These are phyloP conservation scores for Fusarium stilboides DNA, from an alignment of 2,329 filamentous ascomycete species.

Conservation along the genomic window DNA sequence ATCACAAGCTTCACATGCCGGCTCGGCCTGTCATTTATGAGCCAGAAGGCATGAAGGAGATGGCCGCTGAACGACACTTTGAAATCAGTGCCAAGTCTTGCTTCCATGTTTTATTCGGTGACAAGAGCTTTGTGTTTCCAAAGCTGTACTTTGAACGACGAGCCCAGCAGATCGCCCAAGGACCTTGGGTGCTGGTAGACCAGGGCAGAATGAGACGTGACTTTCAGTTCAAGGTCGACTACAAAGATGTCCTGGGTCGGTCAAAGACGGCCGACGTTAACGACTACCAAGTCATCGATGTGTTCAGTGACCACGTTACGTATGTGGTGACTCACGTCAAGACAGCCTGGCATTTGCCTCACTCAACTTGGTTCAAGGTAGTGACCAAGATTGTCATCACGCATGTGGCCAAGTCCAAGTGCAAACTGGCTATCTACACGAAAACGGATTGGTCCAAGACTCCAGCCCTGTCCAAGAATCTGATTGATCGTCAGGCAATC, in stretches of 20 bases:
- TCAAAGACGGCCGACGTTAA: conserved; percentile 74
- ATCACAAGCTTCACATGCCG: conserved; percentile 85
- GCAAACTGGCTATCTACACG: conserved; percentile 90
- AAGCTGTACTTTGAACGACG: conserved; percentile 88
- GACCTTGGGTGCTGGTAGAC: conserved; percentile 84
- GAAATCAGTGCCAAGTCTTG: conserved; percentile 94
- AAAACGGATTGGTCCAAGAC: conserved; percentile 88
- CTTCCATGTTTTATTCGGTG: conserved; percentile 96
- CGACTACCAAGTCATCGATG: conserved; percentile 90
- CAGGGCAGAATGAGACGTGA: conserved; percentile 80
- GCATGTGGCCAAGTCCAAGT: conserved; percentile 90
- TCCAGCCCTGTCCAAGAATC: conserved; percentile 71
- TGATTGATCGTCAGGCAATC: conserved; percentile 80
- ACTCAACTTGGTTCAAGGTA: conserved; percentile 82
- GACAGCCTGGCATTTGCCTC: conserved; percentile 87
- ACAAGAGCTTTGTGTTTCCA: conserved; percentile 95
- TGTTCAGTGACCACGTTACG: conserved; percentile 81
- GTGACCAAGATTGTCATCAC: conserved; percentile 95
- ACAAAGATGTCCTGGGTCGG: conserved; percentile 75
- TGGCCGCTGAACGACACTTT: conserved; percentile 85
- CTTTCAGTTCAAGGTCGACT: conserved; percentile 84
- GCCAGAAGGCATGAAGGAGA: conserved; percentile 83
- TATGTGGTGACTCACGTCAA: conserved; percentile 76
- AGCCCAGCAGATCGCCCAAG: conserved; percentile 85
- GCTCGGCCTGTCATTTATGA: conserved; percentile 85